Conservation (phyloP, 2,329 filamentous ascomycete genomes). For the Helotiales sp. region DNA sequence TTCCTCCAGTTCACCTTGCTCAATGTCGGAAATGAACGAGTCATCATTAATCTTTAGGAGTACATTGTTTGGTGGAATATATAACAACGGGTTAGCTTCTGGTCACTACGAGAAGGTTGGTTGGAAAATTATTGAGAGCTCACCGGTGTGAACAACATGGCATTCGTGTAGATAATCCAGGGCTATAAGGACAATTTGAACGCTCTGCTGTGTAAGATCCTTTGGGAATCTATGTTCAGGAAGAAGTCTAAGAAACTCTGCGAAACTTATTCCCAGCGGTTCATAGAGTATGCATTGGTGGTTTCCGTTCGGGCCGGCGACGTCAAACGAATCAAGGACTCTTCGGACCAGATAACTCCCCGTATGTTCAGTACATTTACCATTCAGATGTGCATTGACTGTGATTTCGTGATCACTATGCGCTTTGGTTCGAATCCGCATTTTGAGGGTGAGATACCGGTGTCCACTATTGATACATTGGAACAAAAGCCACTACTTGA, state of each 20-base stretch:
- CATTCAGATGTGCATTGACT: constrained; percentile 44
- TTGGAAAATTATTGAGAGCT: constrained; percentile 12
- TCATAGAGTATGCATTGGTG: constrained; percentile 42
- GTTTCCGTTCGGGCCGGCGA: constrained; percentile 37
- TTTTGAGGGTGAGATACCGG: constrained; percentile 26
- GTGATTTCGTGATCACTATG: constrained; percentile 37
- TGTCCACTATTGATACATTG: too few relatives aligned
- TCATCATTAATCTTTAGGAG: constrained; percentile 41
- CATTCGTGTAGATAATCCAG: constrained; percentile 50
- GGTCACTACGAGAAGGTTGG: constrained; percentile 5
- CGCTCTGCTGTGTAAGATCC: constrained; percentile 37
- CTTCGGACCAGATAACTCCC: constrained; percentile 35
- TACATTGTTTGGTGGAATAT: constrained; percentile 49
- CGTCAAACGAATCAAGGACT: constrained; percentile 41
- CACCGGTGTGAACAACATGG: constrained; percentile 47
- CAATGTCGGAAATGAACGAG: constrained; percentile 39
- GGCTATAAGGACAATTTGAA: constrained; percentile 43
- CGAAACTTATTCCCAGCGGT: constrained; percentile 45
- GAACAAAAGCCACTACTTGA: too few relatives aligned
- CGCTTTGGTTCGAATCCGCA: constrained; percentile 18
- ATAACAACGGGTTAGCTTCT: constrained; percentile 27
- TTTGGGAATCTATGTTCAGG: constrained; percentile 39
- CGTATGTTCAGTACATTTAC: constrained; percentile 31
- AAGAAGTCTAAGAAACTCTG: constrained; percentile 42
- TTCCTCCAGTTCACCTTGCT: constrained; percentile 40